These are phyloP conservation scores for Phytophthora constricta DNA, from an alignment of 352 stramenopile genomes.

Conservation along the genomic window DNA sequence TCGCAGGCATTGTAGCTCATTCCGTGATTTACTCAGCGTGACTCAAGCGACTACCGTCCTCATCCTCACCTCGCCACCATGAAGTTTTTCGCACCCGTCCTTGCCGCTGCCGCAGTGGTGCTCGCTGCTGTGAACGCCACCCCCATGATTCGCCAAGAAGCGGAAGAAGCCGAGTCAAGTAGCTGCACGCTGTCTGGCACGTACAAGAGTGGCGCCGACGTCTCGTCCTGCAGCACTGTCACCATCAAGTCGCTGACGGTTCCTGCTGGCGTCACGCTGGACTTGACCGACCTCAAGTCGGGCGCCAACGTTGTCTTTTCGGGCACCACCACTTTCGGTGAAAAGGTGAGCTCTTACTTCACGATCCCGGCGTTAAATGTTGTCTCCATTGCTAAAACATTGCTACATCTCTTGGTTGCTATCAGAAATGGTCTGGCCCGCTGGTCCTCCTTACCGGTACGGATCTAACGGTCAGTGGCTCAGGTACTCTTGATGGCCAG, in stretches of 20 bases:
- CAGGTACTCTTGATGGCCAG: conserved; percentile 44
- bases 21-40: conserved; percentile 20
- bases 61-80: conserved; percentile 8
- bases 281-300: conserved; percentile 29
- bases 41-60: conserved; percentile 8
- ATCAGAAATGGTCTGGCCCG: conserved; percentile 32
- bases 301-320: conserved; percentile 37
- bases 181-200: conserved; percentile 36
- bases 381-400: too few species aligned
- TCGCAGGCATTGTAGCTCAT: too few species aligned
- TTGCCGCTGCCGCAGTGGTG: conserved; percentile 3
- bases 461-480: conserved; percentile 33
- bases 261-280: conserved; percentile 29
- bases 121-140: conserved; percentile 11
- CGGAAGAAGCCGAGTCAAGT: conserved; percentile 9
- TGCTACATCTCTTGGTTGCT: neutral
- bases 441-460: conserved; percentile 38
- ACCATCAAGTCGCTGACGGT: conserved; percentile 20
- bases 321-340: conserved; percentile 39
- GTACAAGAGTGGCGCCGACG: conserved; percentile 25
- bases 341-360: neutral
- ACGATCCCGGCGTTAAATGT: neutral
- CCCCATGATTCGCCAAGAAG: conserved; percentile 35
- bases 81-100: conserved; percentile 21
- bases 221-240: conserved; percentile 30